Base-by-base conservation (phyloP, 1,284 basidiomycete species). In the Cryptococcus depauperatus region DNA sequence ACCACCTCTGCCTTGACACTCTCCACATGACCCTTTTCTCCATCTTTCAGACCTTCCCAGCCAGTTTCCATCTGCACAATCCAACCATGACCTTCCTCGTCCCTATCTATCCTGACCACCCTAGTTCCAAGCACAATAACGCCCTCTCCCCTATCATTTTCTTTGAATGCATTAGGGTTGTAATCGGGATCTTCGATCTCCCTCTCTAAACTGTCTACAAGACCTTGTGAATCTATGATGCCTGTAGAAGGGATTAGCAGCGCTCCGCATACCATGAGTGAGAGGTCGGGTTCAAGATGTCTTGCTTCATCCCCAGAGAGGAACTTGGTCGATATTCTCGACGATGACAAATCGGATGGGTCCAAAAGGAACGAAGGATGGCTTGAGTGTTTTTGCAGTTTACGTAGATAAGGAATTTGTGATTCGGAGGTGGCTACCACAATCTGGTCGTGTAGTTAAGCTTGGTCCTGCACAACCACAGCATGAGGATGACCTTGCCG, bases 191-290 rank as follows among this genome's bases (percentile, higher is more conserved):
- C 64, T 37, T 63, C 69, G 42, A 96, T 81, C 43, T 92, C 86
- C 54, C 76, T 77, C 63, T 88, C 86, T 29, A 96, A 73, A 50
- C 78, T 82, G 55, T 81, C 76, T 79, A 91, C 86, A 38, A 86
- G 72, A 4, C 80, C 69, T 71, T 93, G 90, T 0, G 85, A 86
- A 66, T 92, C 85, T 2, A 98, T 72, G 51, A 98, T 95, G 1
- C 93, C 93, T 0, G 93, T 96, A 56, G 84, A 79, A 3, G 86
- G 83, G 48, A 83, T 88, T 70, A 83, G 81, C 18, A 98, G 68
- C 0, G 90, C 89, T 11, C 76, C 78, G 0, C 74, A 73, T 43
- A 96, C 85, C 35, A 80, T 74, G 2, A 67, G 59, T 0, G 84
- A 83, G 1, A 98, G 73, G 56, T 86, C 79, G 0, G 92, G 91